phyloP scores from a whole-genome alignment of 768 basidiomycete genomes.

The Thelephora aurantiotincta region DNA sequence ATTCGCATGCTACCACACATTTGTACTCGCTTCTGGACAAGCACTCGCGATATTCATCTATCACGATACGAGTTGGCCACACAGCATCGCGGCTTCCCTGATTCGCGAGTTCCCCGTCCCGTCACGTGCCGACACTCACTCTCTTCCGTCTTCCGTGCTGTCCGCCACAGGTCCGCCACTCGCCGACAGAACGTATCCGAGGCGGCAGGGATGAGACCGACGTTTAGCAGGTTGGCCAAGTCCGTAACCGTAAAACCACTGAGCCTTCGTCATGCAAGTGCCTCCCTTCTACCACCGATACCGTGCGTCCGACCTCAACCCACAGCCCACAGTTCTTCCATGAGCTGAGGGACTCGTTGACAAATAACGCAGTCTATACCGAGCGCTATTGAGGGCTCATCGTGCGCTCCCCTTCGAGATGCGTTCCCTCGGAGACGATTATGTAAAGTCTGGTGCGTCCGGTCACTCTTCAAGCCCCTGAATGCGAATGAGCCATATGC shows the following conservation, averaged over 20 bases:
- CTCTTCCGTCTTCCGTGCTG: too few species aligned
- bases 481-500: background rate
- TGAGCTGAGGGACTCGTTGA: background rate
- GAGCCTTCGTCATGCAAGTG: constrained; percentile 46
- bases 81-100: too few species aligned
- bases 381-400: constrained; percentile 71
- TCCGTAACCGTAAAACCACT: constrained; percentile 43
- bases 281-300: constrained; percentile 65
- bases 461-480: background rate
- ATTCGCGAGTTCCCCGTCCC: too few species aligned
- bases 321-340: background rate
- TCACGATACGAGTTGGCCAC: too few species aligned
- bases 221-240: constrained; percentile 34
- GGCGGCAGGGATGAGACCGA: constrained; percentile 19
- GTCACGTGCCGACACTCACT: too few species aligned
- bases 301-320: constrained; percentile 40
- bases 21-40: too few species aligned
- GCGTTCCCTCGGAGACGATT: constrained; percentile 74
- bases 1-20: too few species aligned
- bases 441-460: constrained; percentile 60
- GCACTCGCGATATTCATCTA: too few species aligned
- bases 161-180: too few species aligned
- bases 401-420: constrained; percentile 59
- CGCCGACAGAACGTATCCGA: too few species aligned
- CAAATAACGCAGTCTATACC: constrained; percentile 45